These are phyloP conservation scores for Tylopilus orsonianus DNA, from an alignment of 1,284 basidiomycete genomes.

Conservation along the genomic window DNA sequence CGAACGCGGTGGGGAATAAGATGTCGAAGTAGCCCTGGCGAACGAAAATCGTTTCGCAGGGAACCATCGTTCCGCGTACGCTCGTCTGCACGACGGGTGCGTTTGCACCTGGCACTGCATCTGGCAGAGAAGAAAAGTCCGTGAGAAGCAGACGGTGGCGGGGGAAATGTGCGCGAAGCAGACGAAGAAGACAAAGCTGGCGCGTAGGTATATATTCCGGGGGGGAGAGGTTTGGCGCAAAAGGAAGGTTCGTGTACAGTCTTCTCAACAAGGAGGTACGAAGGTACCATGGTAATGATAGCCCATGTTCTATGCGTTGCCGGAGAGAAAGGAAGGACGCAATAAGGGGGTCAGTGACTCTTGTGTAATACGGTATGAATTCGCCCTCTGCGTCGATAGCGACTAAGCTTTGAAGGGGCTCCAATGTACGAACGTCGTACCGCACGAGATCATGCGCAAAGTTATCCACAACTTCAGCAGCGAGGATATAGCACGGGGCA, in stretches of 20 bases:
- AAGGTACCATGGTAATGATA: slow-evolving; percentile 58
- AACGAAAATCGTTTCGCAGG: slow-evolving; percentile 89
- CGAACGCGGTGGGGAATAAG: slow-evolving; percentile 97
- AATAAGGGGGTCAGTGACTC: slow-evolving; percentile 85
- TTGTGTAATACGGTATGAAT: slow-evolving; percentile 84
- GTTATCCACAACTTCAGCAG: slow-evolving; percentile 97
- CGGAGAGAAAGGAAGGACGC: slow-evolving; percentile 69
- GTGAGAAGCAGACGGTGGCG: slow-evolving; percentile 89
- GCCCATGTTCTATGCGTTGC: slow-evolving; percentile 51
- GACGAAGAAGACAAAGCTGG: slow-evolving; percentile 81
- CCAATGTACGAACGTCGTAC: slow-evolving; percentile 76
- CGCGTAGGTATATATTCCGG: slow-evolving; percentile 95
- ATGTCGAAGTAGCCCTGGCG: slow-evolving; percentile 98
- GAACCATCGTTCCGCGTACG: slow-evolving; percentile 80
- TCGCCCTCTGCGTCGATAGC: slow-evolving; percentile 83
- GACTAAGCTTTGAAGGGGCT: slow-evolving; percentile 85
- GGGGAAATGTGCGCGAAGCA: slow-evolving; percentile 85
- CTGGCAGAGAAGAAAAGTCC: slow-evolving; percentile 89
- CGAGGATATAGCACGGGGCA: slow-evolving; percentile 90
- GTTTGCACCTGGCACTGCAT: slow-evolving; percentile 82
- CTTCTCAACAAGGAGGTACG: slow-evolving; percentile 53
- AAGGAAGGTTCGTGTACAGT: slow-evolving; percentile 72
- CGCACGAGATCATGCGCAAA: slow-evolving; percentile 96
- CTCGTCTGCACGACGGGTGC: slow-evolving; percentile 97
- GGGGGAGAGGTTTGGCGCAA: slow-evolving; percentile 88